These are phyloP conservation scores for Chalaropsis thielavioides DNA, from an alignment of 2,329 filamentous ascomycete species.

Conservation along the genomic window DNA sequence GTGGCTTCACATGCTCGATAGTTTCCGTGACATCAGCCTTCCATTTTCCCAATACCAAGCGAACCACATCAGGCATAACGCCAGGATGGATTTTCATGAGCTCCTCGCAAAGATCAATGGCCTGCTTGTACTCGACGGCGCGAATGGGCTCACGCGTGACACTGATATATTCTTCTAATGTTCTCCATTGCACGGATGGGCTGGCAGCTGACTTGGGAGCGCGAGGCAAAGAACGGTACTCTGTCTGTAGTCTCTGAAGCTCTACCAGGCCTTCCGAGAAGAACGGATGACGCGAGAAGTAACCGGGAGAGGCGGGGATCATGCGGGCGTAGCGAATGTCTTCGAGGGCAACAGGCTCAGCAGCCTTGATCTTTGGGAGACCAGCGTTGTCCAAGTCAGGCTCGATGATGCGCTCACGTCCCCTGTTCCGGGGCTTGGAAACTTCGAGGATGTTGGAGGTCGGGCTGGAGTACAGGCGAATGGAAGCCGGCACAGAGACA, in stretches of 20 bases:
- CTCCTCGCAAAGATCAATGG: slow-evolving; percentile 60
- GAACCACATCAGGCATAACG: slow-evolving; percentile 16
- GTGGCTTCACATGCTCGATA: slow-evolving; percentile 13
- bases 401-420: slow-evolving; percentile 15
- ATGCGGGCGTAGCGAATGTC: slow-evolving; percentile 47
- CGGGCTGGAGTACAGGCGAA: slow-evolving; percentile 12
- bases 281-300: slow-evolving; percentile 73
- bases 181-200: slow-evolving; percentile 67
- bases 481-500: neutral
- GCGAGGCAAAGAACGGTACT: slow-evolving; percentile 57
- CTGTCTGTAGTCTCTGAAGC: slow-evolving; percentile 56
- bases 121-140: slow-evolving; percentile 61
- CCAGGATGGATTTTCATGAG: slow-evolving; percentile 71
- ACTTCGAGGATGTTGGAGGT: neutral
- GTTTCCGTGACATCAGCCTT: slow-evolving; percentile 17
- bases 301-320: slow-evolving; percentile 76
- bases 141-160: slow-evolving; percentile 58
- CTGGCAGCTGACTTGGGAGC: neutral
- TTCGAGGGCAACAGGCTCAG: slow-evolving; percentile 15
- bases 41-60: slow-evolving; percentile 16
- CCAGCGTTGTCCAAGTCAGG: slow-evolving; percentile 16
- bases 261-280: slow-evolving; percentile 76
- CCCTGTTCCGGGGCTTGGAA: slow-evolving; percentile 2
- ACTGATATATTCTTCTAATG: slow-evolving; percentile 58
- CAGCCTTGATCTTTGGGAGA: slow-evolving; percentile 18